Base-by-base conservation (phyloP, 2,329 filamentous ascomycete genomes). In the Zelopaecilomyces penicillatus region DNA sequence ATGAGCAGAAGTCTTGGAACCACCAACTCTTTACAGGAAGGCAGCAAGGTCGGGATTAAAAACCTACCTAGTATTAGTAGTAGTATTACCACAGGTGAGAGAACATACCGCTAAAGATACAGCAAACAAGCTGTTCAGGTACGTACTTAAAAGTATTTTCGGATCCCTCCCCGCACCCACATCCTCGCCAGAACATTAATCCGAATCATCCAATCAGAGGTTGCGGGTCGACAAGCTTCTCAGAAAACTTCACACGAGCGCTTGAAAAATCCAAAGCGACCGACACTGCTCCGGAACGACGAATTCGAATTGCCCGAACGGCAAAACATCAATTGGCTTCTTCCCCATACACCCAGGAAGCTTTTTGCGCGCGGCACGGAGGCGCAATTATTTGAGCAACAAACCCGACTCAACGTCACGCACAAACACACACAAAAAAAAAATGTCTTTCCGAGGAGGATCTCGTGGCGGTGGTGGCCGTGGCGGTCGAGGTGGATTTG, bases 401-500 rank as follows among this genome's bases (percentile, higher is more conserved):
- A 19, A 19, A 19, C 19, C 19, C 19, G 19, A 19, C 19, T 19
- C 19, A 19, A 19, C 19, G 19, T 19, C 19, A 19, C 19, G 19
- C 19, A 19, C 19, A 19, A 3, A 19, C 19, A 19, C 19, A 19
- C n/a, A 33, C 32, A 9, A 33, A 9, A 34, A 34, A 9, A 43
- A 27, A 37, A 66, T 66, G 64, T 66, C 64, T 54, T 66, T 66
- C 59, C 62, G 63, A 59, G 63, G 63, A 50, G 59, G 59, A 52
- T 59, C 58, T 50, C 58, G 62, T 50, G 59, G 57, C 50, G 57
- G 62, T 33, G 38, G 28, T 51, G 59, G 63, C 44, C 60, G 63
- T 47, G 54, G 57, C 52, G 57, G 61, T 42, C 60, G 61, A 48
- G 58, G 62, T 49, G 59, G 59, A 47, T 58, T 62, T 49, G 62